Base-by-base conservation (phyloP, 1,284 basidiomycete genomes). In the Leccinum holopus region DNA sequence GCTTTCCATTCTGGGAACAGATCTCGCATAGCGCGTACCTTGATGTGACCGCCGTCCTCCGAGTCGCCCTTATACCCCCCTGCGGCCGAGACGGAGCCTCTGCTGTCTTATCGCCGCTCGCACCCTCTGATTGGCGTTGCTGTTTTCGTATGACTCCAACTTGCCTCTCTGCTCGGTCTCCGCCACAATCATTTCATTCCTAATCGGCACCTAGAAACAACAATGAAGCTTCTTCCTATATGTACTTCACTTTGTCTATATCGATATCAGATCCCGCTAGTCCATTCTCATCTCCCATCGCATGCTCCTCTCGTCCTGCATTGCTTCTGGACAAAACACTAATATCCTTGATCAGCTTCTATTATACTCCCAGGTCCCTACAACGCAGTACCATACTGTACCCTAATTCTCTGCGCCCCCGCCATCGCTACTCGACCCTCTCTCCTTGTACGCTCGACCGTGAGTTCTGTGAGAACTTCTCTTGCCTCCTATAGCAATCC, bases 91-190 rank as follows among this genome's bases (percentile, higher is more conserved):
- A 60, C 67, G 65, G 67, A 39, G 0, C 47, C 58, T 54, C 21
- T 16, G 41, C n/a, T 2, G n/a, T 11, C 68, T 68, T 69, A 71
- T 69, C 68, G 57, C 69, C 69, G 14, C 57, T 67, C 41, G 41
- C 35, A 30, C 16, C 39, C 41, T 30, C 41, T 64, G 66, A 67
- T 67, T 66, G 63, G 58, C 68, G 63, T 66, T 66, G 57, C 68
- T 68, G 21, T 62, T 66, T 68, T 64, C 55, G 68, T 66, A 47
- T 10, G n/a, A 41, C 4, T 41, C 6, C 41, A 28, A 25, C 47
- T 25, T 14, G 21, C 25, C 44, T 44, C 41, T 18, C 25, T 28
- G 51, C 51, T 52, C 25, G 51, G 14, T 52, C 51, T 14, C 51
- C 21, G 21, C 28, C 51, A 28, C 51, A 25, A 28, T 30, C 51